Evolutionary conservation across 2,329 filamentous ascomycete species (phyloP), one percentile per base, ranked within the genome.

Genomic region (Aspergillus alliaceus): DNA sequence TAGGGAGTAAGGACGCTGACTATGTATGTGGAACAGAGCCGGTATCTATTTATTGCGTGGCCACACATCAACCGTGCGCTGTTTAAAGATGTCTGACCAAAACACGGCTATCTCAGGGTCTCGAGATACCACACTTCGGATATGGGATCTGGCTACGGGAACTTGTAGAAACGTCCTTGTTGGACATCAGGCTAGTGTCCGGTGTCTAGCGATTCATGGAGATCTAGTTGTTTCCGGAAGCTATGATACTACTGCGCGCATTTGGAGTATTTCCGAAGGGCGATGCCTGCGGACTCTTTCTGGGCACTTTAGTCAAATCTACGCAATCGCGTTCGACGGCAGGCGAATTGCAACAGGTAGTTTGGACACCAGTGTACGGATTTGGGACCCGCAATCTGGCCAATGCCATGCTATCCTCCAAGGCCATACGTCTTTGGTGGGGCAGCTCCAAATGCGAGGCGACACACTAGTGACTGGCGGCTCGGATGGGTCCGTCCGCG

Each of bases 271-370:
- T 52, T 96, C 91, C 2, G 91, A 97, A 76, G 95, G 95, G 29
- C 87, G 91, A 61, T 99, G 95, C 73, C 79, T 98, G 54, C 88
- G 93, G 64, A 97, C 92, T 0, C 82, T 99, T 37, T 88, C 89
- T 44, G 95, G 95, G 0, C 95, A 99, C 75, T 99, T 97, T 77
- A 98, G 93, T 72, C 95, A 99, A 72, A 99, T 99, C 57, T 99
- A 99, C 72, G 95, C 95, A 20, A 96, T 99, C 71, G 95, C 95
- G 1, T 99, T 98, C 75, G 95, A 99, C 72, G 95, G 95, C 37
- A 88, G 88, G 65, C 86, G 93, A 62, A 93, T 99, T 57, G 93
- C 96, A 34, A 99, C 95, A 9, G 95, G 95, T 51, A 97, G 93
- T 74, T 80, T 99, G 60, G 95, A 99, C 75, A 99, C 95, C 3